Conservation (phyloP, 257 asterid species). For the Thymus mandschuricus region DNA sequence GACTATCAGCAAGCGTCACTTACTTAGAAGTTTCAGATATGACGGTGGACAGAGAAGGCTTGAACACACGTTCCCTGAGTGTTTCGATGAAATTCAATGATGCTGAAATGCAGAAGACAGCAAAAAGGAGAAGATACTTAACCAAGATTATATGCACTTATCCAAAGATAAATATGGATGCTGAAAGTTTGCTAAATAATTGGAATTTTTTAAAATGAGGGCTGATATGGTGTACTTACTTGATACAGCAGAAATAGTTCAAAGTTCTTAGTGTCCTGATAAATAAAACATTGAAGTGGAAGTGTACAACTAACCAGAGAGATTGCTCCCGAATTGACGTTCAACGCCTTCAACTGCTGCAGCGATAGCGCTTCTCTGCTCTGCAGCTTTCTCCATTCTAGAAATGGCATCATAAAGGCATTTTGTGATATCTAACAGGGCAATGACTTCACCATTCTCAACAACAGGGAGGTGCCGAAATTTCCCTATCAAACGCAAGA, state of each 20-base stretch:
- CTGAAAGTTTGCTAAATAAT: not conserved
- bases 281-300: slow-evolving; percentile 23
- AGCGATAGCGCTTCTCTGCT: slow-evolving; percentile 96
- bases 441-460: slow-evolving; percentile 98
- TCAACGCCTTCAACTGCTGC: slow-evolving; percentile 99
- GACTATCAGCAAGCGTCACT: slow-evolving; percentile 16
- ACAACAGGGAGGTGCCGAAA: slow-evolving; percentile 98
- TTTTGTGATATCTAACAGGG: slow-evolving; percentile 87
- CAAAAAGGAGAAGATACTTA: slow-evolving; percentile 4
- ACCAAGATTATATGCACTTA: slow-evolving; percentile 23
- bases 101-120: slow-evolving; percentile 55
- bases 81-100: slow-evolving; percentile 85
- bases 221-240: too few relatives aligned
- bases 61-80: slow-evolving; percentile 90
- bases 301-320: slow-evolving; percentile 67
- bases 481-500: slow-evolving; percentile 58
- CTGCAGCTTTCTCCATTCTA: slow-evolving; percentile 98
- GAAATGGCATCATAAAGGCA: slow-evolving; percentile 97
- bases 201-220: too few relatives aligned
- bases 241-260: too few relatives aligned
- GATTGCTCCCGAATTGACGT: slow-evolving; percentile 85
- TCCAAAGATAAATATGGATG: slow-evolving; percentile 11
- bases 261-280: not conserved
- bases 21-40: slow-evolving; percentile 78
- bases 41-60: slow-evolving; percentile 85